Evolutionary conservation across 1,139 yeast genomes (phyloP).

Genomic region (Blastobotrys raffinosifermentans): DNA sequence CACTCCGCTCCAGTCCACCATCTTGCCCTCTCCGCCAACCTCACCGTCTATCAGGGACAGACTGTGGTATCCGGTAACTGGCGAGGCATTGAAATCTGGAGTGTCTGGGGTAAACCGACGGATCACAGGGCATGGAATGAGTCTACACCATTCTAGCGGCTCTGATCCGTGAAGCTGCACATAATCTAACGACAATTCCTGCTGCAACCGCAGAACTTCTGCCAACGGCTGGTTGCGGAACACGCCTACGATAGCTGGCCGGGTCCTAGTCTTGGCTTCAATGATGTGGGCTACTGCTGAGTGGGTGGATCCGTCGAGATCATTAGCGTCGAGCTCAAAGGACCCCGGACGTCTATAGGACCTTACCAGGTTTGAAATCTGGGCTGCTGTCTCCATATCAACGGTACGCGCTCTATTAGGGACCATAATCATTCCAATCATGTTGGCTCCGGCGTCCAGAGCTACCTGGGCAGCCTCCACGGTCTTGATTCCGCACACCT

Average conservation of each 20-base stretch:
- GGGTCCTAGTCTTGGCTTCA: conserved; percentile 32
- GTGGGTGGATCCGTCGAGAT: conserved; percentile 14
- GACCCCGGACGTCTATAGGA: conserved; percentile 3
- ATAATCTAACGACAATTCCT: conserved; percentile 55
- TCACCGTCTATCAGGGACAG: conserved; percentile 78
- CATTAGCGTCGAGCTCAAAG: not conserved
- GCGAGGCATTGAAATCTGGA: conserved; percentile 35
- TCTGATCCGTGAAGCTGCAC: conserved; percentile 91
- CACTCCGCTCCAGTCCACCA: conserved; percentile 63
- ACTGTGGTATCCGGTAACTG: conserved; percentile 40
- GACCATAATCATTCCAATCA: conserved; percentile 80
- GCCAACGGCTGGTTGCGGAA: conserved; percentile 74
- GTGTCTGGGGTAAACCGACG: conserved; percentile 68
- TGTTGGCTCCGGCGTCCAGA: conserved; percentile 61
- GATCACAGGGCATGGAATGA: conserved; percentile 58
- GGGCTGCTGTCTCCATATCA: conserved; percentile 45
- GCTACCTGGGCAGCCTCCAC: conserved; percentile 62
- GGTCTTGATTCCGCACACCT: conserved; percentile 77
- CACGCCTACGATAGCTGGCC: conserved; percentile 83
- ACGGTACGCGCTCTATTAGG: conserved; percentile 76
- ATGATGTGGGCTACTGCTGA: conserved; percentile 20
- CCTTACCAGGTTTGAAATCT: conserved; percentile 41
- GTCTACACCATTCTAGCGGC: conserved; percentile 48
- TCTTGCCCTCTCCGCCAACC: conserved; percentile 84
- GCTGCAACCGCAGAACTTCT: conserved; percentile 48